phyloP scores from a whole-genome alignment of 1,284 basidiomycete species.

The Rhodotorula sp. region DNA sequence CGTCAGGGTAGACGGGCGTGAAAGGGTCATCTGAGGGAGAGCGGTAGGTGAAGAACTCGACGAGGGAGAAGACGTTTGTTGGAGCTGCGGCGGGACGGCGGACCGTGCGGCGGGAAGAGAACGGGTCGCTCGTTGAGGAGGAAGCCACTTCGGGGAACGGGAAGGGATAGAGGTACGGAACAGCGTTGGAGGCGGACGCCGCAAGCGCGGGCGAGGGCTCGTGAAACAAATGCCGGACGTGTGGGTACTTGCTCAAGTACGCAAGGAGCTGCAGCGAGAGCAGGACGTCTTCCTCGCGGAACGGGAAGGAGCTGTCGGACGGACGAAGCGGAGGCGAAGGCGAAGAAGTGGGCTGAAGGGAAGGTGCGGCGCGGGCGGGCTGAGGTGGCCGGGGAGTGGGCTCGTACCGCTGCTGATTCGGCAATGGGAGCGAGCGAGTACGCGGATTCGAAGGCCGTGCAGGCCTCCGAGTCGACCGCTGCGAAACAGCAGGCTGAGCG shows the following conservation, averaged over 20 bases:
- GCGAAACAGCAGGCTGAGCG: background rate
- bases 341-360: background rate
- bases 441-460: background rate
- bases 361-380: background rate
- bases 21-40: constrained; percentile 76
- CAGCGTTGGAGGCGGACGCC: background rate
- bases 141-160: background rate
- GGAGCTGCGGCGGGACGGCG: constrained; percentile 11
- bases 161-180: no score
- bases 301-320: constrained; percentile 48
- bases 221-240: constrained; percentile 96
- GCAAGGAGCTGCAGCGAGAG: constrained; percentile 88
- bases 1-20: constrained; percentile 71
- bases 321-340: background rate
- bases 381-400: background rate
- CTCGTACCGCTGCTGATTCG: background rate
- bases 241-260: constrained; percentile 96
- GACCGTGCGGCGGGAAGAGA: constrained; percentile 47
- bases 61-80: constrained; percentile 75
- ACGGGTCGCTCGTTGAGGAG: background rate
- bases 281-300: constrained; percentile 92
- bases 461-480: background rate
- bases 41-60: constrained; percentile 93
- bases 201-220: constrained; percentile 14
- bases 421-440: background rate